A percentile compares a stretch with the other conserved stretches of the same genome.
phyloP scores from a whole-genome alignment of 345 rosid species.

The Barbarea vulgaris region DNA sequence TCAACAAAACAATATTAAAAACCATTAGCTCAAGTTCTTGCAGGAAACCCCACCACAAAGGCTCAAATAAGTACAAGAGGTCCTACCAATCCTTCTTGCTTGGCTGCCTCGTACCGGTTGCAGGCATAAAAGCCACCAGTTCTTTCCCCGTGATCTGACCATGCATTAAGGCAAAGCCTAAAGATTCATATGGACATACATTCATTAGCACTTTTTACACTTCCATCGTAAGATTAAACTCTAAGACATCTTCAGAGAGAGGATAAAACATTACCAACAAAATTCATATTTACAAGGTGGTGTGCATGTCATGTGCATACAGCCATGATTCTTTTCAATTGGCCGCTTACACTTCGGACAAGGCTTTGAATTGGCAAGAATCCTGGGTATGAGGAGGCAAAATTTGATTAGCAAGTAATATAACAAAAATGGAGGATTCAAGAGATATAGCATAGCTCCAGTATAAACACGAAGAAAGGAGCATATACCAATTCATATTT shows the following conservation, averaged over 20 bases:
- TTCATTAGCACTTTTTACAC: slow-evolving; percentile 15
- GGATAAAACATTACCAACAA: slow-evolving; percentile 37
- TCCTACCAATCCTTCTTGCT: slow-evolving; percentile 86
- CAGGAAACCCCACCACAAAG: slow-evolving; percentile 12
- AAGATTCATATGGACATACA: slow-evolving; percentile 14
- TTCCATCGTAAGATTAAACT: slow-evolving; percentile 11
- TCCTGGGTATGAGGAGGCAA: slow-evolving; percentile 29
- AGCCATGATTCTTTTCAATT: slow-evolving; percentile 44
- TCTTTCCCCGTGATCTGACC: slow-evolving; percentile 46
- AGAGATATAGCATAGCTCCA: background rate
- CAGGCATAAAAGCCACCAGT: slow-evolving; percentile 48
- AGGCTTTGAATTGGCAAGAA: slow-evolving; percentile 46
- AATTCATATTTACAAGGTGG: slow-evolving; percentile 46
- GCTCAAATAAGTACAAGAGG: slow-evolving; percentile 29
- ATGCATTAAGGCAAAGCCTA: slow-evolving; percentile 44
- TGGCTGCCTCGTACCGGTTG: slow-evolving; percentile 67
- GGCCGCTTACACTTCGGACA: slow-evolving; percentile 45
- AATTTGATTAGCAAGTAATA: slow-evolving; percentile 6
- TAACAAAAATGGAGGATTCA: background rate
- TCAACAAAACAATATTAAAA: slow-evolving; percentile 11
- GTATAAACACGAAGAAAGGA: background rate
- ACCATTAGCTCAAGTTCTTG: background rate
- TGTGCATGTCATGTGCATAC: slow-evolving; percentile 47
- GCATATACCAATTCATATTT: slow-evolving; percentile 43
- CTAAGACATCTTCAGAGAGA: slow-evolving; percentile 20